These are phyloP conservation scores for Pythium periplocum DNA, from an alignment of 352 stramenopile species.

Conservation along the genomic window DNA sequence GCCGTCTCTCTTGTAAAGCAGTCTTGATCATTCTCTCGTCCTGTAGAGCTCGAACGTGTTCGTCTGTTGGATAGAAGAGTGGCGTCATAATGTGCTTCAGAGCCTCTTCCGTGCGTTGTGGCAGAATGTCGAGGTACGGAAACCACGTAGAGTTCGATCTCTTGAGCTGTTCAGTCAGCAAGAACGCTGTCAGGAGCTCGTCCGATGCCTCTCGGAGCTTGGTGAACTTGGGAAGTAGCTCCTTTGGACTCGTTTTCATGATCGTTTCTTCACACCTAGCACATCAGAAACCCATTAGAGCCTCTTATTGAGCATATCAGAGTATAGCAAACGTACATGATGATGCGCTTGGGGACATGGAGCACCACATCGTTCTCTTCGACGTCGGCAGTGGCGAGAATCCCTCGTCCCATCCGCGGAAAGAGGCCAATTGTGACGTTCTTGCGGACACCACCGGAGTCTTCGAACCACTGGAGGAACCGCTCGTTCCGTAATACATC, in stretches of 20 bases:
- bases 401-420: slow-evolving; percentile 19
- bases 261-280: slow-evolving; percentile 28
- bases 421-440: slow-evolving; percentile 15
- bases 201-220: slow-evolving; percentile 30
- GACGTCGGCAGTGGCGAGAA: slow-evolving; percentile 12
- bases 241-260: slow-evolving; percentile 10
- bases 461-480: slow-evolving; percentile 16
- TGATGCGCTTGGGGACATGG: slow-evolving; percentile 6
- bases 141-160: slow-evolving; percentile 32
- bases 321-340: slow-evolving; percentile 10
- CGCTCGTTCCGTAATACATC: background rate
- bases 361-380: slow-evolving; percentile 14
- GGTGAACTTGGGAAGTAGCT: slow-evolving; percentile 29
- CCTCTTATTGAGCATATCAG: no score
- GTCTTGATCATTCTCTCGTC: slow-evolving; percentile 37
- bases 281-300: no score
- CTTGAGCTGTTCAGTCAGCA: slow-evolving; percentile 50
- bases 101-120: slow-evolving; percentile 10
- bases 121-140: slow-evolving; percentile 50
- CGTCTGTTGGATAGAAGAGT: slow-evolving; percentile 28
- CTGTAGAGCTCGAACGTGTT: slow-evolving; percentile 31
- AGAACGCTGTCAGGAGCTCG: slow-evolving; percentile 58
- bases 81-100: slow-evolving; percentile 18
- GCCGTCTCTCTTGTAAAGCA: slow-evolving; percentile 20
- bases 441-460: slow-evolving; percentile 12